Evolutionary conservation across 2,329 filamentous ascomycete species (phyloP), one percentile per base, ranked within the genome.

Genomic region (Xylariaceae sp.): DNA sequence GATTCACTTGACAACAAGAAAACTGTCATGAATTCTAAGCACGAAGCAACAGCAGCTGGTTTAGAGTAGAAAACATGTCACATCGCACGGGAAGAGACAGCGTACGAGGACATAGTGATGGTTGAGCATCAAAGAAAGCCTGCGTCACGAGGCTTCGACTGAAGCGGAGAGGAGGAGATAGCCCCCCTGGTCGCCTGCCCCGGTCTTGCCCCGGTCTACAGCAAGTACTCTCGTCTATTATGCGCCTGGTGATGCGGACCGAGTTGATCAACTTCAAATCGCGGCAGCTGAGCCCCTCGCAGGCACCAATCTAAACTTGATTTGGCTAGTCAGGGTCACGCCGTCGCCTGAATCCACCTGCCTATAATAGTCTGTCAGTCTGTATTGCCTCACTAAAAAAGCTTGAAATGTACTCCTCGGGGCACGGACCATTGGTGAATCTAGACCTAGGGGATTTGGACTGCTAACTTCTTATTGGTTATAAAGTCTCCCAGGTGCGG

Each of bases 111-210:
- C 21, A 23, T 17, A 19, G 40, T 24, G 34, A 29, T 14, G 36
- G 41, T 54, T 55, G 50, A 48, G 37, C 40, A 53, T 56, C 45
- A 62, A 46, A 53, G 57, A 62, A 51, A 57, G 41, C 53, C 57
- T 57, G 66, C 61, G 53, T 70, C 67, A 70, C 65, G 67, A 53
- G 67, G 60, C 50, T 54, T 49, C 44, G 28, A 26, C 31, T 17
- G 29, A 41, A 23, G 44, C 41, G 36, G 53, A 33, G 60, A 51
- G 52, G 57, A 37, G 45, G 31, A 23, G 41, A 61, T 60, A 36
- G n/a, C 26, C 19, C 56, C 56, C 34, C 56, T 53, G 44, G 45
- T 62, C 60, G 36, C 49, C 61, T 60, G 59, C 56, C 44, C 55
- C 43, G 36, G 36, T 53, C 28, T 48, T 56, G 39, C 26, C 43